These are phyloP conservation scores for Alternaria gansuensis DNA, from an alignment of 2,329 filamentous ascomycete species.

Conservation along the genomic window DNA sequence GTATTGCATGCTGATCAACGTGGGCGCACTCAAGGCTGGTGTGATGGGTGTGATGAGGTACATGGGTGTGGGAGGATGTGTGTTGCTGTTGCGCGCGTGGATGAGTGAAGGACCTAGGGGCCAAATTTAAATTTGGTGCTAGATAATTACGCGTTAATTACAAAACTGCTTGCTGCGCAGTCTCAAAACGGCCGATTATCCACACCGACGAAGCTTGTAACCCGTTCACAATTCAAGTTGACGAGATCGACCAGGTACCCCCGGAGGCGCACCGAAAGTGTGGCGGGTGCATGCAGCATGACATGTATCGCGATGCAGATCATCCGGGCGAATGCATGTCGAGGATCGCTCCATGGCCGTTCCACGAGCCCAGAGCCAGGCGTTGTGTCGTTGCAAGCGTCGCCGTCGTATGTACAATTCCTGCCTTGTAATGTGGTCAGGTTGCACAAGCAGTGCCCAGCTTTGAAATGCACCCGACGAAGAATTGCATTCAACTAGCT, in stretches of 20 bases:
- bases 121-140: not conserved
- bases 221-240: not conserved
- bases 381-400: too few species aligned
- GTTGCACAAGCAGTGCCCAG: not conserved
- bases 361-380: conserved; percentile 2
- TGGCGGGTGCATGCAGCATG: not conserved
- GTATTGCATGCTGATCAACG: too few species aligned
- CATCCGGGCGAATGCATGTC: conserved; percentile 5
- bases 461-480: not conserved
- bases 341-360: not conserved
- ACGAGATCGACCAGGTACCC: not conserved
- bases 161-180: too few species aligned
- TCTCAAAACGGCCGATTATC: too few species aligned
- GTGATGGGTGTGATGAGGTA: too few species aligned
- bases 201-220: too few species aligned
- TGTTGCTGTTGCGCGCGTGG: too few species aligned
- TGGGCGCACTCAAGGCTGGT: too few species aligned
- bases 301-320: conserved; percentile 9
- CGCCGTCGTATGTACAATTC: not conserved
- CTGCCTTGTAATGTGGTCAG: not conserved
- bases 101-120: not conserved
- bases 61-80: too few species aligned
- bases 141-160: too few species aligned
- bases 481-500: not conserved
- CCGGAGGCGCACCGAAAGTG: conserved; percentile 1